Evolutionary conservation across 2,329 filamentous ascomycete genomes (phyloP).

Genomic region (Sphaerostilbella broomeana): DNA sequence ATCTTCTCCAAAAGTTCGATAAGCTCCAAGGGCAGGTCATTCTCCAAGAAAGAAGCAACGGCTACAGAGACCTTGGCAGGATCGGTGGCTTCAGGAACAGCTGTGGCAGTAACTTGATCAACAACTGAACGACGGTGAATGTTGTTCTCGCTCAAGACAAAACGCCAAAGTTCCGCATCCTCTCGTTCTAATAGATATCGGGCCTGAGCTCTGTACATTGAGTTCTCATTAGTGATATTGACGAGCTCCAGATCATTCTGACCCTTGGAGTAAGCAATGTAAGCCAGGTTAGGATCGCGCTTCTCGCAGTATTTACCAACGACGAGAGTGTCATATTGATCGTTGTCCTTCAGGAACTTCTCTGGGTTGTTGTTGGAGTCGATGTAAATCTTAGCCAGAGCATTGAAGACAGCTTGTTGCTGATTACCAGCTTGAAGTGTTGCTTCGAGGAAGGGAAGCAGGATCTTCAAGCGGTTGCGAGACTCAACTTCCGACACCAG

Average conservation of each 20-base stretch:
- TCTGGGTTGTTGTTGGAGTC: slow-evolving; percentile 98
- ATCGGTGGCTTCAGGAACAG: slow-evolving; percentile 86
- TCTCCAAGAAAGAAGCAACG: slow-evolving; percentile 85
- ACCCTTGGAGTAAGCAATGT: slow-evolving; percentile 91
- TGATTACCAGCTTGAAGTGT: slow-evolving; percentile 86
- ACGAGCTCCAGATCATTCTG: slow-evolving; percentile 97
- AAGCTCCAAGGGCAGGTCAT: slow-evolving; percentile 85
- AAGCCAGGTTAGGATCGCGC: slow-evolving; percentile 90
- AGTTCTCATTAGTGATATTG: slow-evolving; percentile 97
- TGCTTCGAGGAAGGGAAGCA: slow-evolving; percentile 91
- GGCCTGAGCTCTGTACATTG: slow-evolving; percentile 99
- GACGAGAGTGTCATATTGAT: slow-evolving; percentile 84
- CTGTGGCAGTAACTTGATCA: slow-evolving; percentile 92
- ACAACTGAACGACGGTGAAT: slow-evolving; percentile 88
- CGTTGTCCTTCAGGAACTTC: slow-evolving; percentile 95
- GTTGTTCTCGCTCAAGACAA: slow-evolving; percentile 93
- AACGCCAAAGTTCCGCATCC: slow-evolving; percentile 86
- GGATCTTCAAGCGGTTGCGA: slow-evolving; percentile 88
- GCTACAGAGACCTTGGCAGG: slow-evolving; percentile 93
- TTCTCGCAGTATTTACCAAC: slow-evolving; percentile 99
- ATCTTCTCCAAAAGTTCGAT: slow-evolving; percentile 99
- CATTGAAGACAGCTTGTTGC: slow-evolving; percentile 95
- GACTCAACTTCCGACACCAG: slow-evolving; percentile 92
- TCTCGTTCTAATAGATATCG: slow-evolving; percentile 88
- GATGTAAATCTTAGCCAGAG: slow-evolving; percentile 98